Evolutionary conservation across 192 early-diverging fungal genomes (phyloP), one percentile per base, ranked within the genome.

Genomic region (Neocallimastix lanati): DNA sequence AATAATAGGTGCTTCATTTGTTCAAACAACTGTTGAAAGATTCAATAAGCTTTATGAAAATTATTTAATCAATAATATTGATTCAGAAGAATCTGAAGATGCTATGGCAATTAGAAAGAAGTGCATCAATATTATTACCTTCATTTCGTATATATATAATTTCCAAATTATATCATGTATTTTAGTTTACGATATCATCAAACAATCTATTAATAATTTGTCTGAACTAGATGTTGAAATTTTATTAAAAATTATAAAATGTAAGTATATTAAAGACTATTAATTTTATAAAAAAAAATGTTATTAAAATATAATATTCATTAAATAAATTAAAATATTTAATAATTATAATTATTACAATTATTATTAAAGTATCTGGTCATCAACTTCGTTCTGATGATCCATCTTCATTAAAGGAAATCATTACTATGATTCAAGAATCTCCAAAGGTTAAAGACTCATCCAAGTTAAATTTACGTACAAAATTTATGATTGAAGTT

Each of bases 401-500:
- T 83, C 96, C 97, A 27, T 83, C 90, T 16, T 88, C 93, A 4
- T 85, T 99, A 36, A 97, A 97, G 84, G 94, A 97, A 77, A 95
- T 98, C 79, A 93, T 98, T 77, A 82, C 90, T 38, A 83, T 89
- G 28, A 87, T 96, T 37, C 88, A 94, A 79, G 83, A 81, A 29
- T 85, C 84, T 78, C 88, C 81, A 77, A 83, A 77, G 5, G 87
- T 91, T 78, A 79, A 84, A 30, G 85, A 88, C 79, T 78, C 78
- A 12, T 76, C 40, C 12, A 83, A 78, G n/a, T 29, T 89, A 15
- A 81, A 81, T 87, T 83, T 83, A 36, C 90, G 97, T 76, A 88
- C 90, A 77, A 93, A 93, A 83, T 99, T 97, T 83, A 94, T 99
- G 95, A 83, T 98, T 36, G 97, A 99, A 83, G 96, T 92, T n/a